These are phyloP conservation scores for Larix kaempferi DNA, from an alignment of 75 land plant species.

Conservation along the genomic window DNA sequence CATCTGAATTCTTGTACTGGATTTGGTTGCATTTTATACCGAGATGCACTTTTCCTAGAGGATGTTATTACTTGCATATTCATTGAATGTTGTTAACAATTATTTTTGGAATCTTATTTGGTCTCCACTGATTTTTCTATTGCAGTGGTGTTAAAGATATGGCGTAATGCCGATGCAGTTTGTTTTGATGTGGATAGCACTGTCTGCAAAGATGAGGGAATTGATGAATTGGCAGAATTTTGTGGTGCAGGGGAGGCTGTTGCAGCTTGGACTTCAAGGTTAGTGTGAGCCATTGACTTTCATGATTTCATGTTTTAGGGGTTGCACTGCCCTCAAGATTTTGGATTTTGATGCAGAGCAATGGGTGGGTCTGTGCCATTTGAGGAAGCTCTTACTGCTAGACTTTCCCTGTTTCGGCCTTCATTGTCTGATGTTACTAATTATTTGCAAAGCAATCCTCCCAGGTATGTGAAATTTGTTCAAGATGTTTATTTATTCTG, in stretches of 20 bases:
- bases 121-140: conserved; percentile 11
- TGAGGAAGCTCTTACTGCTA: conserved; percentile 87
- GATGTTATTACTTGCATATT: not conserved
- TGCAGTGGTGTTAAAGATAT: conserved; percentile 70
- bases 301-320: not conserved
- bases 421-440: conserved; percentile 55
- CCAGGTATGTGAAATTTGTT: conserved; percentile 39
- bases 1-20: not conserved
- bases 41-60: not conserved
- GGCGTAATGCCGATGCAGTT: conserved; percentile 84
- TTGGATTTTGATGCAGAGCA: conserved; percentile 50
- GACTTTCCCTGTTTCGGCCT: conserved; percentile 81
- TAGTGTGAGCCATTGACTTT: not conserved
- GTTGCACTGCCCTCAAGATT: not conserved
- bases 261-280: conserved; percentile 97
- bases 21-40: not conserved
- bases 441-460: conserved; percentile 74
- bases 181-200: conserved; percentile 99
- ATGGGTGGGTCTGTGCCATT: conserved; percentile 94
- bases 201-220: conserved; percentile 95
- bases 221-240: conserved; percentile 95
- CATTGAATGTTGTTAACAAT: not conserved
- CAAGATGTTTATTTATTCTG: conserved; percentile 3
- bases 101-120: not conserved
- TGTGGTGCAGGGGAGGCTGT: conserved; percentile 99